Conservation (phyloP, 495 filamentous ascomycete species). For the Talaromyces adpressus region DNA sequence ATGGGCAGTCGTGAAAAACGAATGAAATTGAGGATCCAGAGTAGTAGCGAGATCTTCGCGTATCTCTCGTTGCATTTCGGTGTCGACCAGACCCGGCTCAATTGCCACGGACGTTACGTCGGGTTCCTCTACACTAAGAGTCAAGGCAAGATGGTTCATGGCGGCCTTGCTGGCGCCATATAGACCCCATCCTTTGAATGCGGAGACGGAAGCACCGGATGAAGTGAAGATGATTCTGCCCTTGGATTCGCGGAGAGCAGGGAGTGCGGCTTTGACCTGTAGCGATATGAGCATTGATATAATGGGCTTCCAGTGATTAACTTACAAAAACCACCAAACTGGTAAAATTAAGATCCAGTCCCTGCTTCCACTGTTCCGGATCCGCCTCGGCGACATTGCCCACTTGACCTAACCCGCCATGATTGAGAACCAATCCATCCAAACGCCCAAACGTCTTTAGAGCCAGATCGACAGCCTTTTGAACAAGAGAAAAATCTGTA, state of each 20-base stretch:
- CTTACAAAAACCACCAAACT: neutral
- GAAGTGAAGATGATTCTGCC: neutral
- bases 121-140: conserved; percentile 75
- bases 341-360: neutral
- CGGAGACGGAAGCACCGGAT: conserved; percentile 17
- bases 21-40: neutral
- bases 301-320: neutral
- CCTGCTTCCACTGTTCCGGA: neutral
- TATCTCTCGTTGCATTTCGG: neutral
- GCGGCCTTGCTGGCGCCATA: conserved; percentile 90
- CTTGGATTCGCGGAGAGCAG: neutral
- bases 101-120: conserved; percentile 16
- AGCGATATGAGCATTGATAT: neutral
- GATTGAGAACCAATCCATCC: neutral
- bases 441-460: neutral
- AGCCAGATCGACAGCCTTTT: neutral
- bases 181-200: conserved; percentile 66
- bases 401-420: neutral
- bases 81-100: neutral
- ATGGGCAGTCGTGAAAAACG: neutral
- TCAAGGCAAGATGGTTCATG: conserved; percentile 71
- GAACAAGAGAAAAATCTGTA: neutral
- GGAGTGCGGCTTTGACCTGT: neutral
- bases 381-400: neutral
- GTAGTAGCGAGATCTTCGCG: neutral